Evolutionary conservation across 1,284 basidiomycete genomes (phyloP), one percentile per base, ranked within the genome.

Genomic region (Phaffia rhodozyma): DNA sequence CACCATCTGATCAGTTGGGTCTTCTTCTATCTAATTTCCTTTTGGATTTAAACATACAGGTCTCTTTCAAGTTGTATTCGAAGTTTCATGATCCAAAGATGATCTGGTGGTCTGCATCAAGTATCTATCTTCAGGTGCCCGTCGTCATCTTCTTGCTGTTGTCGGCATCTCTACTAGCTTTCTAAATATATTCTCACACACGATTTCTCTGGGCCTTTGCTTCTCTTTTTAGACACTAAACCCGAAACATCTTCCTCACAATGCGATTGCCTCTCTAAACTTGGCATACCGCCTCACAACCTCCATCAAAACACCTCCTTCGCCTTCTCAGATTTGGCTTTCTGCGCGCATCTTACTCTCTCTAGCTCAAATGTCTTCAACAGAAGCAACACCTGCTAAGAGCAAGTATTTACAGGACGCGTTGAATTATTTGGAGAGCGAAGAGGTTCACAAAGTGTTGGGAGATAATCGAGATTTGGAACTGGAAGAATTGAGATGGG

Each of bases 31-130:
- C 13, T 7, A 11, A 60, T 25, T 70, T 67, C 66, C 54, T 66
- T 71, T 69, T 51, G 67, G 51, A 66, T 58, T 58, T 54, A n/a
- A n/a, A n/a, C n/a, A n/a, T n/a, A n/a, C 68, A 86, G 85, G 79
- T 85, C 67, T 83, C 86, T n/a, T 84, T 84, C 9, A 83, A 82
- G 70, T 83, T 89, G 82, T 80, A 84, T 76, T 87, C 86, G 70
- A 82, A 84, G 67, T 88, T 89, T 71, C 81, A 84, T 64, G 83
- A 86, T 32, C 86, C 88, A 62, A 80, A 84, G 55, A 91, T 87
- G 73, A 75, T 89, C 52, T 91, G 87, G 74, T 92, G 88, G 89
- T 86, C 81, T 67, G 81, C 88, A 32, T 84, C 88, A 70, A 82
- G 86, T 67, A 83, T 86, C 13, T 79, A 89, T 49, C 81, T 91